These are phyloP conservation scores for Ehretia macrophylla DNA, from an alignment of 257 asterid species.

Conservation along the genomic window DNA sequence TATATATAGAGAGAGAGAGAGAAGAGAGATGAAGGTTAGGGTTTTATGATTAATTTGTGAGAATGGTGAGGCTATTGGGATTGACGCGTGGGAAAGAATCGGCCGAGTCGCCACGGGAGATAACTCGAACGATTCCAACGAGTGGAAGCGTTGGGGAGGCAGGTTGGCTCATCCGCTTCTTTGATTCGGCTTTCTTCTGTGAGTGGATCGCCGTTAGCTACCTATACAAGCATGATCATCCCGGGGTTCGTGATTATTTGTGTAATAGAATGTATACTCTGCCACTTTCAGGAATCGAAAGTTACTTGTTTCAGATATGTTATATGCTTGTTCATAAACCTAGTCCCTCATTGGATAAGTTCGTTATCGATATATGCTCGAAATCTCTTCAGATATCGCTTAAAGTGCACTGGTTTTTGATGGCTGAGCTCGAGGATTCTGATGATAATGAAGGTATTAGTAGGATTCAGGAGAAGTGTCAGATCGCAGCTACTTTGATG, in stretches of 20 bases:
- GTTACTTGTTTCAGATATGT: conserved; percentile 87
- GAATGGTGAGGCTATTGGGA: conserved; percentile 78
- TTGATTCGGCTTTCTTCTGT: conserved; percentile 84
- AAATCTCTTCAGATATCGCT: conserved; percentile 74
- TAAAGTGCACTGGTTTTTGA: conserved; percentile 88
- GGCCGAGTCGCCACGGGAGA: conserved; percentile 85
- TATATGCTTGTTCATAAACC: conserved; percentile 92
- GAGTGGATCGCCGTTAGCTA: conserved; percentile 98
- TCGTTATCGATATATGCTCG: conserved; percentile 78
- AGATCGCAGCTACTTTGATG: conserved; percentile 88
- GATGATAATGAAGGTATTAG: conserved; percentile 92
- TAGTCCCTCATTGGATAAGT: conserved; percentile 88
- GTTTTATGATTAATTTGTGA: conserved; percentile 45
- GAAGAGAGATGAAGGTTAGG: conserved; percentile 31
- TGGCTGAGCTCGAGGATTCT: conserved; percentile 90
- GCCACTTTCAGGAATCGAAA: conserved; percentile 82
- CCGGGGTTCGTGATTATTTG: conserved; percentile 85
- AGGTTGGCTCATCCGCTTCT: conserved; percentile 91
- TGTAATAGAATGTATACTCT: conserved; percentile 93
- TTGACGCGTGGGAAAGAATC: conserved; percentile 71
- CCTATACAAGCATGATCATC: conserved; percentile 86
- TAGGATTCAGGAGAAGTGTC: conserved; percentile 94
- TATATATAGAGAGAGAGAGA: not conserved
- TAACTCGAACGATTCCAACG: conserved; percentile 84
- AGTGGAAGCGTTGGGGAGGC: conserved; percentile 79